Evolutionary conservation across 208 protist species (phyloP), one percentile per base, ranked within the genome.

Genomic region (Leptomonas pyrrhocoris): DNA sequence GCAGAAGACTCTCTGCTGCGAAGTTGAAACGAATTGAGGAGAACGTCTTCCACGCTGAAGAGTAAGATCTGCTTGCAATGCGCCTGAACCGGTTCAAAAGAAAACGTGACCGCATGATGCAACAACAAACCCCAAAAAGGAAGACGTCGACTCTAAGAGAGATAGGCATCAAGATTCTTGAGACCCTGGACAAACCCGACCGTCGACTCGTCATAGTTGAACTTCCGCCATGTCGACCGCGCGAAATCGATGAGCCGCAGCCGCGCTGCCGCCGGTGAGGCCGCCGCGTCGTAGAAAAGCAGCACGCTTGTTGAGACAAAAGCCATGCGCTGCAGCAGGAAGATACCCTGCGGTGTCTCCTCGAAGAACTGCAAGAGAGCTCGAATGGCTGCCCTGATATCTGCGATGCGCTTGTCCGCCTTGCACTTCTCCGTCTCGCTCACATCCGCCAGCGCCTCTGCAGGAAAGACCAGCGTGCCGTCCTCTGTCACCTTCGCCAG

Each of bases 231-330:
- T 30, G 84, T 73, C 48, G 78, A 90, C 18, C 84, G 86, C 19
- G 79, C 74, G 60, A 89, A 89, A 62, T 94, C 89, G 65, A 94
- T 94, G 59, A 94, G 56, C 23, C 79, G 77, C 12, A 91, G 77
- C 2, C 34, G 43, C 21, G 69, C 40, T 23, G 55, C 73, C 25
- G 31, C 49, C 50, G 30, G 36, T 15, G 56, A 30, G 3, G 51
- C 58, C 2, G 30, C 62, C 5, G 82, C 77, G 63, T 94, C 86
- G 63, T 94, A 94, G 6, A 89, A 53, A n/a, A 92, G 60, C 28
- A 94, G 63, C 31, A 92, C 42, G 27, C 80, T 89, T 18, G 86
- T 70, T n/a, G 89, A 94, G 0, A 94, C 86, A 73, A 94, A 89
- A 0, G 89, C 85, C 63, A 85, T 83, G 25, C 80, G 56, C 28